Evolutionary conservation across 1,139 yeast genomes (phyloP).

Genomic region (Citeromyces hawaiiensis): DNA sequence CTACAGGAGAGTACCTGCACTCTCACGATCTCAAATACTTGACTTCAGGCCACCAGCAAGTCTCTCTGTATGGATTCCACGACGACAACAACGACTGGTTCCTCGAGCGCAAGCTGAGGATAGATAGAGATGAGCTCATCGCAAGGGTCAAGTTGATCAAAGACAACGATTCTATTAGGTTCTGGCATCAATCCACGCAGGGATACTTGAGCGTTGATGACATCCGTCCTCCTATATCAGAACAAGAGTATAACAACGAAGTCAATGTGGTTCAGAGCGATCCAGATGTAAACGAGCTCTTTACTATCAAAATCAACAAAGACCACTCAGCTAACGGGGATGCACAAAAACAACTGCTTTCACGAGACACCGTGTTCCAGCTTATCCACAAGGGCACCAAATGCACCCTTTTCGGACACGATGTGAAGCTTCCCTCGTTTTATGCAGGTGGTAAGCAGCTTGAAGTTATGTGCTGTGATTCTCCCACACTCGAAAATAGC

Average conservation of each 20-base stretch:
- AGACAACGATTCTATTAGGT: slow-evolving; percentile 36
- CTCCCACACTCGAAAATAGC: slow-evolving; percentile 45
- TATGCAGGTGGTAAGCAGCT: slow-evolving; percentile 56
- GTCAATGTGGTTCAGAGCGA: slow-evolving; percentile 42
- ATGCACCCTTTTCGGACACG: slow-evolving; percentile 54
- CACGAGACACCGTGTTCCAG: slow-evolving; percentile 44
- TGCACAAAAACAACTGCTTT: slow-evolving; percentile 28
- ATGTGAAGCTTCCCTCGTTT: slow-evolving; percentile 37
- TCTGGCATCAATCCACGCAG: slow-evolving; percentile 52
- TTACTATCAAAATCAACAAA: slow-evolving; percentile 27
- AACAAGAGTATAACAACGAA: slow-evolving; percentile 68
- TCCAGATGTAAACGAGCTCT: slow-evolving; percentile 40
- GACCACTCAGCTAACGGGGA: slow-evolving; percentile 16
- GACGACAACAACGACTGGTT: slow-evolving; percentile 58
- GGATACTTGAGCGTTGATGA: slow-evolving; percentile 45
- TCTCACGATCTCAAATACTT: slow-evolving; percentile 45
- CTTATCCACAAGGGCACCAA: slow-evolving; percentile 43
- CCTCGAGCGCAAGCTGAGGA: slow-evolving; percentile 26
- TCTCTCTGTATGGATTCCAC: slow-evolving; percentile 40
- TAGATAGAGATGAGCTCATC: slow-evolving; percentile 9
- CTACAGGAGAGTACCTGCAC: slow-evolving; percentile 52
- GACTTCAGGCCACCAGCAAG: slow-evolving; percentile 50
- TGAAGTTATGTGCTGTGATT: slow-evolving; percentile 64
- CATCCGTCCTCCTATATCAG: slow-evolving; percentile 62
- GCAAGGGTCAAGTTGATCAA: slow-evolving; percentile 22